phyloP scores from a whole-genome alignment of 495 filamentous ascomycete genomes.

The Hyaloscypha variabilis region DNA sequence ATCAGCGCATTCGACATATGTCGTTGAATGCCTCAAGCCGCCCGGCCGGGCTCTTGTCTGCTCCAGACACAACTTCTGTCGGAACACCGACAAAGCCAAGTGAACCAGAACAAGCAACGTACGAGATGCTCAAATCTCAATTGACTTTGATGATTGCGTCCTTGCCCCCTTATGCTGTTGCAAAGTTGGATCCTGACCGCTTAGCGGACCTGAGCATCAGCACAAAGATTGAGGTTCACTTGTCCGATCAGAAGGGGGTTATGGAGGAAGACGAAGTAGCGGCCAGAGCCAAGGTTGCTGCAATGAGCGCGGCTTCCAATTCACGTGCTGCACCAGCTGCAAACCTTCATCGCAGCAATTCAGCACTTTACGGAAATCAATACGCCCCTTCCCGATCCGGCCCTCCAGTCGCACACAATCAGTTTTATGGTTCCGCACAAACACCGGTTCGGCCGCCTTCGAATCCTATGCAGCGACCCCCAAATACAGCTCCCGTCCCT shows the following conservation, averaged over 20 bases:
- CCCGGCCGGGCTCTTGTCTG: slow-evolving; percentile 44
- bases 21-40: slow-evolving; percentile 53
- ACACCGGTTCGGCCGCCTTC: slow-evolving; percentile 27
- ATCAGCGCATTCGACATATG: slow-evolving; percentile 80
- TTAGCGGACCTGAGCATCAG: slow-evolving; percentile 80
- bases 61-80: slow-evolving; percentile 48
- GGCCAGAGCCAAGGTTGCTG: slow-evolving; percentile 34
- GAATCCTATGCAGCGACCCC: slow-evolving; percentile 22
- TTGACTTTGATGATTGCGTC: slow-evolving; percentile 70
- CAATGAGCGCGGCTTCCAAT: slow-evolving; percentile 9
- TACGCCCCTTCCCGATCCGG: slow-evolving; percentile 24
- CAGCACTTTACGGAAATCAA: slow-evolving; percentile 32
- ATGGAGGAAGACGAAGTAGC: slow-evolving; percentile 83
- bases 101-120: slow-evolving; percentile 70
- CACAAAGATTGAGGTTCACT: slow-evolving; percentile 74
- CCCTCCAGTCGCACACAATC: slow-evolving; percentile 7
- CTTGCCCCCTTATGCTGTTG: slow-evolving; percentile 83
- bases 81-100: slow-evolving; percentile 51
- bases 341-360: slow-evolving; percentile 24
- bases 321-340: slow-evolving; percentile 11
- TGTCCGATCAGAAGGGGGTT: slow-evolving; percentile 71
- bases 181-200: slow-evolving; percentile 84
- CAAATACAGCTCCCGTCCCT: slow-evolving; percentile 23
- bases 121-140: slow-evolving; percentile 74
- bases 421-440: slow-evolving; percentile 27